These are phyloP conservation scores for Calycina marina DNA, from an alignment of 2,329 filamentous ascomycete genomes.

Conservation along the genomic window DNA sequence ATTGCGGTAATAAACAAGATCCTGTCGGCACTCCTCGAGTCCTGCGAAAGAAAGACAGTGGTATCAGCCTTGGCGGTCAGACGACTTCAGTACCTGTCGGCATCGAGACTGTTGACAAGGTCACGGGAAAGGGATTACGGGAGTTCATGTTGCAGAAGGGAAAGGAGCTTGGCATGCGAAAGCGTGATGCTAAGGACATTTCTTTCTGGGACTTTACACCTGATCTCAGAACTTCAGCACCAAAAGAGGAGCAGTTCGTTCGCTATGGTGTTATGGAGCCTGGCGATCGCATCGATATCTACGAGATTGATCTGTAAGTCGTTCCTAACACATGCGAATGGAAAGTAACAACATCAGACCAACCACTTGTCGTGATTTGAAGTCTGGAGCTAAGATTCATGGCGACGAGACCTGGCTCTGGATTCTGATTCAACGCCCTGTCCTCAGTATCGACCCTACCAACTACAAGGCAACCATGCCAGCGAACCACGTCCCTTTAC, in stretches of 20 bases:
- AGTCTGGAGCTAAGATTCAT: conserved; percentile 2
- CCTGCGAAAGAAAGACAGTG: background rate
- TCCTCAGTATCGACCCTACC: conserved; percentile 5
- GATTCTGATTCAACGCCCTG: conserved; percentile 14
- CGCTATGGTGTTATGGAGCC: conserved; percentile 9
- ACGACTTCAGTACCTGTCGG: background rate
- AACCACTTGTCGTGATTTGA: conserved; percentile 3
- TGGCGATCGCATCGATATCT: conserved; percentile 9
- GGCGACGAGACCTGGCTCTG: conserved; percentile 15
- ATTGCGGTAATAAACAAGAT: too few species aligned
- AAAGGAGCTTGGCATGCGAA: conserved; percentile 8
- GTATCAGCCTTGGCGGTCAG: conserved; percentile 1
- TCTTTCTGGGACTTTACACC: conserved; percentile 18
- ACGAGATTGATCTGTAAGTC: conserved; percentile 20
- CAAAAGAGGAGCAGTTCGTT: conserved; percentile 10
- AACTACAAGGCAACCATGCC: background rate
- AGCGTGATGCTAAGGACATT: conserved; percentile 13
- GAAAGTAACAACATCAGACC: conserved; percentile 4
- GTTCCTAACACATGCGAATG: background rate
- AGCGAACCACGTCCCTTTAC: background rate
- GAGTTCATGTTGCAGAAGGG: conserved; percentile 15
- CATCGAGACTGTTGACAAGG: conserved; percentile 8
- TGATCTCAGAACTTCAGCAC: conserved; percentile 7
- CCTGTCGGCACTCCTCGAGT: too few species aligned
- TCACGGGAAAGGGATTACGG: conserved; percentile 16